Base-by-base conservation (phyloP, 2,329 filamentous ascomycete species). In the Emericellopsis cladophorae region DNA sequence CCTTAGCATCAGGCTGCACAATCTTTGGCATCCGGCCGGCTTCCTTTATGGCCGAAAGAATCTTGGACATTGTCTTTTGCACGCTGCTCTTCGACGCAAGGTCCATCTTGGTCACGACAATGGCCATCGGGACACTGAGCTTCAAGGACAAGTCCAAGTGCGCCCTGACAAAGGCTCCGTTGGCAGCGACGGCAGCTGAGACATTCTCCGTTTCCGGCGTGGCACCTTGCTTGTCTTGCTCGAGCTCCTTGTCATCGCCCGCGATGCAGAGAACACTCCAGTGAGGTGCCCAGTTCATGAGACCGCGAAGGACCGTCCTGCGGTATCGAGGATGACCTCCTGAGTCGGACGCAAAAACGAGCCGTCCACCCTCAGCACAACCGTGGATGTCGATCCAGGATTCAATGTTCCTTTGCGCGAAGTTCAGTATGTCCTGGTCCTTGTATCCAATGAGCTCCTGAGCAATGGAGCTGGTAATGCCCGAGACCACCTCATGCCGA, bases 351-450 rank as follows among this genome's bases (percentile, higher is more conserved):
- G 96, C 68, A 49, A 95, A 89, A 5, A 92, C 86, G 4, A 98
- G 63, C 16, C 89, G 79, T 3, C 81, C 85, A 44, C 71, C 63
- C 45, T 81, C 76, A 1, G 86, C 77, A 38, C 79, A 75, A 31
- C 84, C 81, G 57, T 98, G 92, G 40, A 96, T 92, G 55, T 95
- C 90, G 40, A 85, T 80, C 92, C 92, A 98, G 1, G 88, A 89
- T 44, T 87, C 84, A 37, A 95, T 81, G 54, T 95, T 87, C 12
- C 80, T 81, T 44, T 83, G 81, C 4, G 84, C 81, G 56, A 93
- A 96, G 56, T 95, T 96, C 52, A 94, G 68, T 32, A 92, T 70
- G 9, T 54, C 54, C 22, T 54, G 54, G 4, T 67, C 63, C 34
- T 73, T 70, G 56, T 96, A 98, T 7, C 92, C 92, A 46, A 98